These are phyloP conservation scores for Pythium biforme DNA, from an alignment of 352 stramenopile genomes.

Conservation along the genomic window DNA sequence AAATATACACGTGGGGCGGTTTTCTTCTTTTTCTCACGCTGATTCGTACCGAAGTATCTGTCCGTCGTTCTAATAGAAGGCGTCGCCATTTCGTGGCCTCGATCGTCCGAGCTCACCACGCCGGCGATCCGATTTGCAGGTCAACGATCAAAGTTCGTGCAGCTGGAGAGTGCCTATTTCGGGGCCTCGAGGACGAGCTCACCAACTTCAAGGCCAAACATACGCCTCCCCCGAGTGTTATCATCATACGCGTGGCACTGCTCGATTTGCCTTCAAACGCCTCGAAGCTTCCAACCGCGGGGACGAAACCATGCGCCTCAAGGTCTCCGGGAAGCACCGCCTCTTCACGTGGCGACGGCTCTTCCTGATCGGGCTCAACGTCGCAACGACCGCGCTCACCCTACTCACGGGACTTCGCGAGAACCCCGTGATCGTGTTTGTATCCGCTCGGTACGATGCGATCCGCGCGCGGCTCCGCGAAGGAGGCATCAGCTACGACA, in stretches of 20 bases:
- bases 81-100: not conserved
- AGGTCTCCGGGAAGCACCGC: slow-evolving; percentile 5
- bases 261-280: too few relatives aligned
- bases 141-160: too few relatives aligned
- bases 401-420: slow-evolving; percentile 25
- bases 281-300: too few relatives aligned
- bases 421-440: slow-evolving; percentile 25
- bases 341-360: slow-evolving; percentile 6
- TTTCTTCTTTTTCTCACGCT: too few relatives aligned
- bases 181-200: too few relatives aligned
- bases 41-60: too few relatives aligned
- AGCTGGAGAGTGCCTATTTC: too few relatives aligned
- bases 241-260: too few relatives aligned
- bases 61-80: not conserved
- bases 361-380: slow-evolving; percentile 20
- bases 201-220: not conserved
- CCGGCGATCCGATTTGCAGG: too few relatives aligned
- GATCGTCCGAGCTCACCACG: too few relatives aligned
- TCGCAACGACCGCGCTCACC: slow-evolving; percentile 21
- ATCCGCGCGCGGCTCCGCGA: slow-evolving; percentile 21
- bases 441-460: slow-evolving; percentile 22
- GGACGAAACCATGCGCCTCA: not conserved
- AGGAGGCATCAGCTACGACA: slow-evolving; percentile 32
- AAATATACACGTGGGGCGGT: too few relatives aligned
- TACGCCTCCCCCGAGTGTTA: too few relatives aligned